Percentiles rank a stretch among this genome's conserved stretches.
phyloP scores from a whole-genome alignment of 768 basidiomycete genomes.

The Lactarius sp. region DNA sequence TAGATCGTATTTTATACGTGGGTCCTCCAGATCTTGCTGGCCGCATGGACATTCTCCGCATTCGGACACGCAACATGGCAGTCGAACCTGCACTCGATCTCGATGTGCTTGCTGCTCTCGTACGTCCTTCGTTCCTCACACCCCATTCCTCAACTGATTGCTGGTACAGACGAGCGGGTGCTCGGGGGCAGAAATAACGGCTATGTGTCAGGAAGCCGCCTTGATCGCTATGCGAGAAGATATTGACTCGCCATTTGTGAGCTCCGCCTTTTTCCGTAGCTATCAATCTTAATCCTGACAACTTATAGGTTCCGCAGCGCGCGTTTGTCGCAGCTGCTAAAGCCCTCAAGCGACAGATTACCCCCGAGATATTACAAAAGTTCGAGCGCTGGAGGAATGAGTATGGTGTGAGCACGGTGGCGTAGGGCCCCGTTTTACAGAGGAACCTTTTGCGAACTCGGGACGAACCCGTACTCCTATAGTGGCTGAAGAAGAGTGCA shows the following conservation, averaged over 20 bases:
- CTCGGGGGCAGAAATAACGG: constrained; percentile 90
- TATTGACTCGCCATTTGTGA: constrained; percentile 69
- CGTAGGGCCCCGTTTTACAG: not conserved
- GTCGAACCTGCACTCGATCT: constrained; percentile 68
- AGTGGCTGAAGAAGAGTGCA: not conserved
- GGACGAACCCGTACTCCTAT: not conserved
- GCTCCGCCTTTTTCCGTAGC: constrained; percentile 29
- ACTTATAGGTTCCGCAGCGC: constrained; percentile 59
- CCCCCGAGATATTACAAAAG: constrained; percentile 64
- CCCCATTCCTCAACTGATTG: not conserved
- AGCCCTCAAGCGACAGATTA: constrained; percentile 76
- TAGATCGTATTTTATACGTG: constrained; percentile 92
- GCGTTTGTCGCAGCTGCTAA: constrained; percentile 74
- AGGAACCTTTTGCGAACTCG: not conserved
- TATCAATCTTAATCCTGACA: not conserved
- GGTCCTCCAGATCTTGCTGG: constrained; percentile 82
- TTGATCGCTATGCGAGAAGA: constrained; percentile 86
- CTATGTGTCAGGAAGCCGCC: constrained; percentile 95
- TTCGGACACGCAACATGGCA: constrained; percentile 75
- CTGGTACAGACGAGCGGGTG: constrained; percentile 79
- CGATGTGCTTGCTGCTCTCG: constrained; percentile 61
- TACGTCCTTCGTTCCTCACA: constrained; percentile 32
- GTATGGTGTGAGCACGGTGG: constrained; percentile 1
- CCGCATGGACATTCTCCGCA: constrained; percentile 78
- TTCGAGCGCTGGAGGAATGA: constrained; percentile 66